A percentile compares a stretch with the other conserved stretches of the same genome.
These are phyloP conservation scores for Millerago galiae DNA, from an alignment of 805 yeast genomes.

Conservation along the genomic window DNA sequence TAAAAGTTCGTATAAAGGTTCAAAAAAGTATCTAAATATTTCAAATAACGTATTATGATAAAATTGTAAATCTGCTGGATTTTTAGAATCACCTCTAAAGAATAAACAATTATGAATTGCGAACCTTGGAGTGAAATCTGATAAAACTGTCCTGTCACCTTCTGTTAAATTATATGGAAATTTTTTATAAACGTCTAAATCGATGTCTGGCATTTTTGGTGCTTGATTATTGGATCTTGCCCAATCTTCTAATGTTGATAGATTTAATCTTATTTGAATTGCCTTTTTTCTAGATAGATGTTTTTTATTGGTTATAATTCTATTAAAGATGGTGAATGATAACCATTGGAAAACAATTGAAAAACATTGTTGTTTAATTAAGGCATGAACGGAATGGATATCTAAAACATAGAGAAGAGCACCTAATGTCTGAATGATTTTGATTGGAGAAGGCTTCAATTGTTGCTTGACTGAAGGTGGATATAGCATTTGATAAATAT, in stretches of 20 bases:
- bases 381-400: slow-evolving; percentile 71
- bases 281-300: slow-evolving; percentile 79
- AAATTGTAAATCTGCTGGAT: slow-evolving; percentile 47
- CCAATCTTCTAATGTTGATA: slow-evolving; percentile 93
- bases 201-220: slow-evolving; percentile 29
- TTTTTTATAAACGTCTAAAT: slow-evolving; percentile 30
- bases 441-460: slow-evolving; percentile 84
- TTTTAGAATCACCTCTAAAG: slow-evolving; percentile 19
- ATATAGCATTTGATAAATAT: slow-evolving; percentile 64
- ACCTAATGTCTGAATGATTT: slow-evolving; percentile 78
- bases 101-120: slow-evolving; percentile 9
- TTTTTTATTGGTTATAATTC: slow-evolving; percentile 58
- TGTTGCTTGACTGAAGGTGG: slow-evolving; percentile 82
- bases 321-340: slow-evolving; percentile 65
- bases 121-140: slow-evolving; percentile 4
- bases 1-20: slow-evolving; percentile 68
- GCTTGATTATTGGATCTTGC: slow-evolving; percentile 39
- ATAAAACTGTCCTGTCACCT: slow-evolving; percentile 15
- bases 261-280: slow-evolving; percentile 79
- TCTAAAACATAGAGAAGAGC: slow-evolving; percentile 83
- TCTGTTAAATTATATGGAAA: slow-evolving; percentile 32
- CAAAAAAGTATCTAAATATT: slow-evolving; percentile 60
- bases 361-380: slow-evolving; percentile 71
- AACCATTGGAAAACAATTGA: slow-evolving; percentile 77
- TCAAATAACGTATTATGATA: slow-evolving; percentile 59